These are phyloP conservation scores for Coccomyxa subellipsoidea DNA, from an alignment of 163 green algal genomes.

Conservation along the genomic window DNA sequence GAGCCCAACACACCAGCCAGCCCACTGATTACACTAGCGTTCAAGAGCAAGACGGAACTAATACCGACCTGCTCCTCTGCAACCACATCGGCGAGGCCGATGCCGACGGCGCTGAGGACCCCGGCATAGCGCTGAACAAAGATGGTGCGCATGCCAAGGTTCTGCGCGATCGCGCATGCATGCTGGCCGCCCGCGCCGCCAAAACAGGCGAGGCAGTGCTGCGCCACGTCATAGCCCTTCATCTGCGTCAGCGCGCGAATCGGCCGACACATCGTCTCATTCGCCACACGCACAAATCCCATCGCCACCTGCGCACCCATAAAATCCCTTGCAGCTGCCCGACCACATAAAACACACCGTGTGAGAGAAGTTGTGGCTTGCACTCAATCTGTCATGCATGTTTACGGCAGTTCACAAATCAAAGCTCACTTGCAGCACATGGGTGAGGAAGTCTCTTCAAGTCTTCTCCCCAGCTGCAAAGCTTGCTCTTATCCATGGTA, in stretches of 20 bases:
- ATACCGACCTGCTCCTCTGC: constrained; percentile 68
- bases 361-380: no score
- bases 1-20: no score
- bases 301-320: constrained; percentile 68
- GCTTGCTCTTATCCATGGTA: no score
- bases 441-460: no score
- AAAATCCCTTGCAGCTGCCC: no score
- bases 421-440: no score
- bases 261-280: constrained; percentile 96
- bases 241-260: constrained; percentile 91
- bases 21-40: no score
- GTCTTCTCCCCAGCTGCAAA: no score
- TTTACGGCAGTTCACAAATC: no score
- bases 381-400: no score
- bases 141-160: constrained; percentile 89
- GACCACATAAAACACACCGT: no score
- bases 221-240: constrained; percentile 84
- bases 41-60: no score
- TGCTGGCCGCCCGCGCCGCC: constrained; percentile 96
- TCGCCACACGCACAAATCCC: constrained; percentile 91
- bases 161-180: constrained; percentile 88
- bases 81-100: constrained; percentile 92
- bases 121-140: constrained; percentile 89
- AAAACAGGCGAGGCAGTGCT: constrained; percentile 93
- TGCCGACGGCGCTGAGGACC: constrained; percentile 94